Percentiles rank a stretch among this genome's conserved stretches.
Evolutionary conservation across 352 stramenopile species (phyloP).

Genomic region (Phytophthora meadii): DNA sequence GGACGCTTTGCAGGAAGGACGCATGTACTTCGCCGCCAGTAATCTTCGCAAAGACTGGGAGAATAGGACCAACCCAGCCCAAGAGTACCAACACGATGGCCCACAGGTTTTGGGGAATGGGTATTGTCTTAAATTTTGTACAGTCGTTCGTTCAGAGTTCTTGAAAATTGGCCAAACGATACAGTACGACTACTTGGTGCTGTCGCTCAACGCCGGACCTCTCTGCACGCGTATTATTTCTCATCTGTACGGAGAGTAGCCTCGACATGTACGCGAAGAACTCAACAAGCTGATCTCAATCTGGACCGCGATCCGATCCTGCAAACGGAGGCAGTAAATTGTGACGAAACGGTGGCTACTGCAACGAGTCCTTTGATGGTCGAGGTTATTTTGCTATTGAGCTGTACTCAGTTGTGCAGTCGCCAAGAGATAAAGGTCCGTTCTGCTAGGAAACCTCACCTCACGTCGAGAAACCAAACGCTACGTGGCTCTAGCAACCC

Average conservation of each 20-base stretch:
- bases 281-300: slow-evolving; percentile 9
- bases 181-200: background rate
- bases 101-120: too few relatives aligned
- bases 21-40: too few relatives aligned
- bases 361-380: slow-evolving; percentile 25
- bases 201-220: slow-evolving; percentile 11
- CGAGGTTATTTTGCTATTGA: background rate
- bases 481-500: slow-evolving; percentile 33
- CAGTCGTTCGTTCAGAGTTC: too few relatives aligned
- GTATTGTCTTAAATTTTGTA: too few relatives aligned
- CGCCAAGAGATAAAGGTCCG: background rate
- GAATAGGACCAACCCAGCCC: too few relatives aligned
- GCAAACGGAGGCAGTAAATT: slow-evolving; percentile 5
- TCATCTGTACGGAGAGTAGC: slow-evolving; percentile 24
- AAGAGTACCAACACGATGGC: too few relatives aligned
- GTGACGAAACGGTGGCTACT: slow-evolving; percentile 25
- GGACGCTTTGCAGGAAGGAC: too few relatives aligned
- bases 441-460: slow-evolving; percentile 1
- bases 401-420: slow-evolving; percentile 4
- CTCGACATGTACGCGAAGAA: background rate
- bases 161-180: background rate
- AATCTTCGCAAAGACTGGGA: too few relatives aligned
- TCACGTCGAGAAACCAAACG: slow-evolving; percentile 20
- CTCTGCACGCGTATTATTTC: slow-evolving; percentile 14
- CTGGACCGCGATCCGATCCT: slow-evolving; percentile 19